Base-by-base conservation (phyloP, 768 basidiomycete genomes). In the Zangia roseola region DNA sequence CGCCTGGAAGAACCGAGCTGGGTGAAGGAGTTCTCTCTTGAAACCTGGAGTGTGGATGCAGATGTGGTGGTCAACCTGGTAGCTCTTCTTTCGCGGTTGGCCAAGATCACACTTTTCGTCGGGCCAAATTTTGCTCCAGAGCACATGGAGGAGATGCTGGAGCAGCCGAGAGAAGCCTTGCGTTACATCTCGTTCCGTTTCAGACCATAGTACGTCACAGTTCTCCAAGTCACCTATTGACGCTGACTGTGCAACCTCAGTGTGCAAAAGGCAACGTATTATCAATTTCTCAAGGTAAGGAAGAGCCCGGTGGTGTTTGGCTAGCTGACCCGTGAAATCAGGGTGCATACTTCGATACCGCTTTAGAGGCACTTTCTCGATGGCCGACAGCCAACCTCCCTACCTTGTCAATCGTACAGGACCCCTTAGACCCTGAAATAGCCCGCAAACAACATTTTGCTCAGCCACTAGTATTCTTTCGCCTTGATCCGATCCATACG, bases 381-480 rank as follows among this genome's bases (percentile, higher is more conserved):
- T 91, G 91, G 87, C 82, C 84, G 4, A 19, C 61, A 10, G 40
- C 47, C 9, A 54, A 65, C 14, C 64, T 86, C 2, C 68, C 72
- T 1, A 66, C 68, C 0, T 58, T 88, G 3, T 88, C 85, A 4
- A 77, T 89, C 40, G 71, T 86, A 10, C 86, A 89, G 67, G 87
- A 88, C 52, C 76, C 82, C 2, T 66, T 81, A 4, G 73, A 77
- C 33, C 60, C 72, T 2, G 65, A 70, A 24, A 61, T 73, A 28
- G 71, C 71, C 13, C 63, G 57, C 6, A 63, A 35, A 26, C 52
- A 56, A 14, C 57, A 69, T 30, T 87, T 88, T 52, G 94, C 93
- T 1, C 94, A 95, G 59, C 94, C 94, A 1, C 76, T 97, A 54
- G 89, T 92, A 3, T 91, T 94, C 69, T 88, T 88, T 64, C 78